Evolutionary conservation across 2,329 filamentous ascomycete species (phyloP).

Genomic region (Colletotrichum australisinense): DNA sequence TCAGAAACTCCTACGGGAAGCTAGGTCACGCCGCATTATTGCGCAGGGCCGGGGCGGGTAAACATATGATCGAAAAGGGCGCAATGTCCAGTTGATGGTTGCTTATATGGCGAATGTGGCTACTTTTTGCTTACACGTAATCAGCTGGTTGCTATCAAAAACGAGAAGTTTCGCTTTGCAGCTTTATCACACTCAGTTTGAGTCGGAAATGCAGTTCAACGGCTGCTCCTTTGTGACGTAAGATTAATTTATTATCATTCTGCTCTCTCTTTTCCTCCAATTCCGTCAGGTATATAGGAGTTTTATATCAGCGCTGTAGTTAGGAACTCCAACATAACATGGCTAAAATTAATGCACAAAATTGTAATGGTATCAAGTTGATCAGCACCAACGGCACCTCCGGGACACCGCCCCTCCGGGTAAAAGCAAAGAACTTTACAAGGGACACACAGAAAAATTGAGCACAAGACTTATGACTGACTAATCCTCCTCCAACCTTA

Average conservation of each 20-base stretch:
- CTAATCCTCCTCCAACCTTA: constrained; percentile 30
- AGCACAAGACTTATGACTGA: not conserved
- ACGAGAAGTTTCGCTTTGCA: not conserved
- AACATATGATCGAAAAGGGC: not conserved
- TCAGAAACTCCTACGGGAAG: not conserved
- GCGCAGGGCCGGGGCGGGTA: not conserved
- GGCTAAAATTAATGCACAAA: not conserved
- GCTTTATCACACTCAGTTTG: not conserved
- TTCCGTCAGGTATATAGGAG: not conserved
- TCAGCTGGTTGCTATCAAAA: not conserved
- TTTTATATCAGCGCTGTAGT: not conserved
- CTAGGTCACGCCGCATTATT: not conserved
- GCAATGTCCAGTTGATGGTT: not conserved
- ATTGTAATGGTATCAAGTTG: not conserved
- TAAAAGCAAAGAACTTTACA: not conserved
- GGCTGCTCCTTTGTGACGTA: too few species aligned
- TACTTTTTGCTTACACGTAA: not conserved
- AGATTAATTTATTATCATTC: too few species aligned
- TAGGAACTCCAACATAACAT: not conserved
- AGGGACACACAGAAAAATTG: not conserved
- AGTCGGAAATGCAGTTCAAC: too few species aligned
- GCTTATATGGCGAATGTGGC: not conserved
- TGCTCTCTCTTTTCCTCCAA: too few species aligned
- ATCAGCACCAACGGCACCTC: not conserved
- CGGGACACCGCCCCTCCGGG: not conserved